A percentile compares a stretch with the other conserved stretches of the same genome.
phyloP scores from a whole-genome alignment of 2,329 filamentous ascomycete species.

The Sclerotinia glacialis region DNA sequence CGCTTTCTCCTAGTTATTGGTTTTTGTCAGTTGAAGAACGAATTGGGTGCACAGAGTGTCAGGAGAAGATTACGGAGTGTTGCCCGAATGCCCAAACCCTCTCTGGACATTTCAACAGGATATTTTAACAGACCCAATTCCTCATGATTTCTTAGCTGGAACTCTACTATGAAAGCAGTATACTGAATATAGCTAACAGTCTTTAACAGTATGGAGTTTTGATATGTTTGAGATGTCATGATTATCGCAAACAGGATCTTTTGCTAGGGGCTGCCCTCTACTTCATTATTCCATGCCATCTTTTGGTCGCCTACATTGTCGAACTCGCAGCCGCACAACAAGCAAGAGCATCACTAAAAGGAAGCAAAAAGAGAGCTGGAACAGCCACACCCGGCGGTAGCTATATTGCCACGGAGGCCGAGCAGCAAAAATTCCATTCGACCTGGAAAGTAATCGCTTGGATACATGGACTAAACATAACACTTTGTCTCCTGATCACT shows the following conservation, averaged over 20 bases:
- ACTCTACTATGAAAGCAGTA: background rate
- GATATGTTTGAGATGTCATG: conserved; percentile 86
- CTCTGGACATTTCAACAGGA: background rate
- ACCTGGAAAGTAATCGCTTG: conserved; percentile 80
- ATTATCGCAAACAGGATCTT: conserved; percentile 77
- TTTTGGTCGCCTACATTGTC: conserved; percentile 86
- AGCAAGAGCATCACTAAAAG: conserved; percentile 65
- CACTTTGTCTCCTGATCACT: conserved; percentile 74
- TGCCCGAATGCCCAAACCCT: background rate
- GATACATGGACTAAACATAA: conserved; percentile 79
- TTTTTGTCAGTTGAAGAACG: background rate
- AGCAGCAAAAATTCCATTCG: conserved; percentile 62
- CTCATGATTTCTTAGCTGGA: background rate
- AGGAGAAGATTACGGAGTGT: background rate
- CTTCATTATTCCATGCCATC: conserved; percentile 82
- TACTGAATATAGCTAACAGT: conserved; percentile 25
- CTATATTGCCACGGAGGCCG: conserved; percentile 42
- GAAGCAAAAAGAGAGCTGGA: conserved; percentile 44
- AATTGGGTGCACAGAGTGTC: background rate
- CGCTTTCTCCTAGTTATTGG: background rate
- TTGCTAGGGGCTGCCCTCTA: conserved; percentile 75
- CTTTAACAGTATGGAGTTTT: conserved; percentile 74
- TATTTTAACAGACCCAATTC: background rate
- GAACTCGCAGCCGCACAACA: conserved; percentile 79
- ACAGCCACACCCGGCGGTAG: conserved; percentile 39